Evolutionary conservation across 78 protist genomes (phyloP).

Genomic region (slime mould (Dictyostelium discoideum)): dicty_2.7 NC_007091.3:1478001-1478500

Average conservation of each 20-base stretch:
- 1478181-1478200: slow-evolving; percentile 40
- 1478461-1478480: not conserved
- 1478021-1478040: slow-evolving; percentile 57
- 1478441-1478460: not conserved
- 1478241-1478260: slow-evolving; percentile 32
- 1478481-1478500: not conserved
- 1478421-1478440: slow-evolving; percentile 29
- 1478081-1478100: slow-evolving; percentile 31
- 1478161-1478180: slow-evolving; percentile 59
- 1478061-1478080: slow-evolving; percentile 25
- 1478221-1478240: slow-evolving; percentile 38
- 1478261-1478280: not conserved
- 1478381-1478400: not conserved
- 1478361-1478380: slow-evolving; percentile 17
- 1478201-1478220: slow-evolving; percentile 38
- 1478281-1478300: slow-evolving; percentile 46
- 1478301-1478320: slow-evolving; percentile 4
- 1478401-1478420: slow-evolving; percentile 44
- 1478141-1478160: slow-evolving; percentile 6
- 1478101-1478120: not conserved
- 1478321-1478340: slow-evolving; percentile 28
- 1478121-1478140: slow-evolving; percentile 28
- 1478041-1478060: slow-evolving; percentile 49
- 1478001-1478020: slow-evolving; percentile 55
- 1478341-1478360: slow-evolving; percentile 23